Evolutionary conservation across 1,284 basidiomycete species (phyloP).

Genomic region (Coniferiporia weirii): DNA sequence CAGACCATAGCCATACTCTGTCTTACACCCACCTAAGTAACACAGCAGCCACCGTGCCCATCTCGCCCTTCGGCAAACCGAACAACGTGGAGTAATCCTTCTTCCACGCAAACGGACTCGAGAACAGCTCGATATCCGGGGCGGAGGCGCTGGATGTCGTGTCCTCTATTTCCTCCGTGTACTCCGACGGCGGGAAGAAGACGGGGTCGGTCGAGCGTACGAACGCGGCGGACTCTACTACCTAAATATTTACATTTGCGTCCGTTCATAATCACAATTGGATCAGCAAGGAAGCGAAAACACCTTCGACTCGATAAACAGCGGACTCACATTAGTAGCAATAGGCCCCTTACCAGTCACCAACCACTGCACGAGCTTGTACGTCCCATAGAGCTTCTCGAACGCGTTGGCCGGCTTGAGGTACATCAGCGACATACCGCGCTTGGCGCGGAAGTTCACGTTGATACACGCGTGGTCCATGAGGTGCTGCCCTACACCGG

Average conservation of each 20-base stretch:
- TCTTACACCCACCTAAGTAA: conserved; percentile 16
- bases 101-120: conserved; percentile 19
- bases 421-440: conserved; percentile 37
- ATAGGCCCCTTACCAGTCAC: conserved; percentile 42
- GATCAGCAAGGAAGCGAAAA: conserved; percentile 14
- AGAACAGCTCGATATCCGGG: conserved; percentile 29
- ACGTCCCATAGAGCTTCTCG: conserved; percentile 30
- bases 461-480: conserved; percentile 52
- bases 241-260: conserved; percentile 18
- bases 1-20: no score
- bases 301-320: conserved; percentile 11
- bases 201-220: conserved; percentile 27
- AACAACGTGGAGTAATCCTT: background rate
- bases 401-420: conserved; percentile 20
- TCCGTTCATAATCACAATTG: conserved; percentile 12
- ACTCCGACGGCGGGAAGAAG: conserved; percentile 22
- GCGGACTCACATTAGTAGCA: conserved; percentile 45
- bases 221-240: conserved; percentile 29
- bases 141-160: conserved; percentile 24
- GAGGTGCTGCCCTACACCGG: conserved; percentile 56
- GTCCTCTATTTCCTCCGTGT: conserved; percentile 20
- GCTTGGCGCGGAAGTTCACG: conserved; percentile 46
- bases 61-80: conserved; percentile 16
- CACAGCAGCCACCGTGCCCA: conserved; percentile 17
- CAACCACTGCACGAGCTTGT: conserved; percentile 38